Conservation (phyloP, 1,139 yeast genomes). For the Candida glucosophila region DNA sequence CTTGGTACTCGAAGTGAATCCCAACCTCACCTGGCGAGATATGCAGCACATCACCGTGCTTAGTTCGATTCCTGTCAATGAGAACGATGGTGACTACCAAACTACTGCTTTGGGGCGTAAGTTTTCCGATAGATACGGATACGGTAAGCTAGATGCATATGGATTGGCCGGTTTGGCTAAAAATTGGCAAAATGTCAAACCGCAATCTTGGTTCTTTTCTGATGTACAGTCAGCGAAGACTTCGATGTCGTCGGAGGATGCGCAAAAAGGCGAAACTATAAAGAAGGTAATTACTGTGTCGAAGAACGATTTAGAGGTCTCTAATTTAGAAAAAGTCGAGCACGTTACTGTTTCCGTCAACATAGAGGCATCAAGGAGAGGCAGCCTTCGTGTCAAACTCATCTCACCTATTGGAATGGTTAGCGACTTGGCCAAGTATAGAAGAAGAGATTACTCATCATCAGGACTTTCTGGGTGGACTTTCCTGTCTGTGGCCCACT, state of each 20-base stretch:
- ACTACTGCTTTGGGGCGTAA: slow-evolving; percentile 47
- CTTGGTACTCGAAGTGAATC: slow-evolving; percentile 71
- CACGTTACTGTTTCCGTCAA: slow-evolving; percentile 80
- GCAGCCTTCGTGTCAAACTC: slow-evolving; percentile 58
- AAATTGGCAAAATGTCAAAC: slow-evolving; percentile 77
- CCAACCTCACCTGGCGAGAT: slow-evolving; percentile 92
- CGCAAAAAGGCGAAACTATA: slow-evolving; percentile 19
- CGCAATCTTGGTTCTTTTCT: slow-evolving; percentile 76
- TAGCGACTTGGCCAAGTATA: slow-evolving; percentile 68
- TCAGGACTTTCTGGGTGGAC: slow-evolving; percentile 79
- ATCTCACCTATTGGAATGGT: slow-evolving; percentile 67
- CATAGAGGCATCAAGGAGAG: slow-evolving; percentile 58
- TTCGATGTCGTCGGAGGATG: slow-evolving; percentile 16
- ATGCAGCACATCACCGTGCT: slow-evolving; percentile 75
- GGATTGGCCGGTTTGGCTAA: slow-evolving; percentile 65
- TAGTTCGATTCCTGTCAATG: slow-evolving; percentile 63
- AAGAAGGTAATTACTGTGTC: slow-evolving; percentile 40
- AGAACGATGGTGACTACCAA: slow-evolving; percentile 66
- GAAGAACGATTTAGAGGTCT: slow-evolving; percentile 37
- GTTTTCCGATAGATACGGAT: slow-evolving; percentile 86
- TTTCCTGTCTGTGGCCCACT: slow-evolving; percentile 96
- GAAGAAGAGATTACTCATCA: slow-evolving; percentile 48
- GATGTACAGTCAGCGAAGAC: slow-evolving; percentile 28
- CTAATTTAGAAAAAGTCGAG: slow-evolving; percentile 67
- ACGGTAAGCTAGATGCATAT: slow-evolving; percentile 86